Evolutionary conservation across 2,329 filamentous ascomycete species (phyloP).

Genomic region (Fusarium brachygibbosum): DNA sequence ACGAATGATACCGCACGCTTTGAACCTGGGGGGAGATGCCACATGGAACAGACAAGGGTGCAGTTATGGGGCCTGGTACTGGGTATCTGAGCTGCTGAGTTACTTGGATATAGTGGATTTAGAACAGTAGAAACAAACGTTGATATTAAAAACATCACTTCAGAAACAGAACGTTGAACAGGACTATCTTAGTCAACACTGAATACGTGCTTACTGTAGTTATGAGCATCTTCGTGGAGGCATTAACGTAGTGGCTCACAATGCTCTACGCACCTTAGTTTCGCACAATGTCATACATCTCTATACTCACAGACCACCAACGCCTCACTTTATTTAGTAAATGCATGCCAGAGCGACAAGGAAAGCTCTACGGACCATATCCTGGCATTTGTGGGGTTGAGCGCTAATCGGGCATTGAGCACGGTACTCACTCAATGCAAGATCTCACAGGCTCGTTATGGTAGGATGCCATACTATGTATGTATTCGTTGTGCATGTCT

Average conservation of each 20-base stretch:
- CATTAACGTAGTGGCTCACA: background rate
- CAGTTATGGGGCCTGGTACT: slow-evolving; percentile 27
- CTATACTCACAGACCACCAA: slow-evolving; percentile 30
- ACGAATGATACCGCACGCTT: slow-evolving; percentile 32
- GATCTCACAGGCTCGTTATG: slow-evolving; percentile 14
- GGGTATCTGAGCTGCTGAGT: background rate
- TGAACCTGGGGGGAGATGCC: slow-evolving; percentile 35
- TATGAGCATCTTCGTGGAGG: background rate
- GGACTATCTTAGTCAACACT: background rate
- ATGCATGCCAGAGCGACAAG: slow-evolving; percentile 17
- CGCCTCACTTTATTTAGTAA: slow-evolving; percentile 21
- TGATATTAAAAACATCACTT: background rate
- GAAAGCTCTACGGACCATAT: slow-evolving; percentile 9
- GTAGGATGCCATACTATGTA: background rate
- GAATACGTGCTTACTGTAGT: background rate
- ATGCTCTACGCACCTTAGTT: background rate
- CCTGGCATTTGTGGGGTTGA: slow-evolving; percentile 25
- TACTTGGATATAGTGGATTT: background rate
- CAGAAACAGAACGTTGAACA: background rate
- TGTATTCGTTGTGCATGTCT: slow-evolving; percentile 1
- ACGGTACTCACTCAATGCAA: slow-evolving; percentile 14
- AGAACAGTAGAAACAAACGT: background rate
- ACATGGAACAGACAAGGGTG: slow-evolving; percentile 39
- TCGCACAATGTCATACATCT: slow-evolving; percentile 20
- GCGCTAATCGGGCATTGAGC: slow-evolving; percentile 22